These are phyloP conservation scores for Abelmoschus esculentus DNA, from an alignment of 345 rosid genomes.

Conservation along the genomic window DNA sequence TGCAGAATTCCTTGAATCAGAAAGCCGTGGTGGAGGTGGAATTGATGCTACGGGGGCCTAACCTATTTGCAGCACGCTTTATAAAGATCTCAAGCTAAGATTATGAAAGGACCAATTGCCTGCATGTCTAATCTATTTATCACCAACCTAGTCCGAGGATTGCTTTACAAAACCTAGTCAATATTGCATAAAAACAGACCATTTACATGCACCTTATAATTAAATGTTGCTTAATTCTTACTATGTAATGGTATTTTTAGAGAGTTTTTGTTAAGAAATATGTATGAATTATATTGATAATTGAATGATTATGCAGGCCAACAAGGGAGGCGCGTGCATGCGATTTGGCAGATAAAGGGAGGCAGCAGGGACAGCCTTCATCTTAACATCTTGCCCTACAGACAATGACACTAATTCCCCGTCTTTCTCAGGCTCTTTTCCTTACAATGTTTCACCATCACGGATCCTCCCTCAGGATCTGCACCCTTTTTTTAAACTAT, in stretches of 20 bases:
- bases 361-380: background rate
- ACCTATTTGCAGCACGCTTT: background rate
- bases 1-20: background rate
- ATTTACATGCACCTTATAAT: background rate
- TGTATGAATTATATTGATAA: background rate
- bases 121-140: background rate
- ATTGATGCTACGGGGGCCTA: slow-evolving; percentile 2
- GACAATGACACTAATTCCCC: slow-evolving; percentile 1
- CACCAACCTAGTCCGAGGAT: background rate
- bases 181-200: background rate
- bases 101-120: slow-evolving; percentile 1
- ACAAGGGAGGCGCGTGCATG: background rate
- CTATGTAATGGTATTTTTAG: background rate
- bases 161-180: background rate
- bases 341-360: background rate
- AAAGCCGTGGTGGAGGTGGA: background rate
- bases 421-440: slow-evolving; percentile 15
- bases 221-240: too few relatives aligned
- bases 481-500: background rate
- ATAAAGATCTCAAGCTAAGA: background rate
- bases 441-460: slow-evolving; percentile 9
- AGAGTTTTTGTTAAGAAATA: background rate
- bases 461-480: slow-evolving; percentile 4
- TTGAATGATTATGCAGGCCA: slow-evolving; percentile 3
- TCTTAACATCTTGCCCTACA: background rate